Conservation (phyloP, 345 rosid genomes). For the Atalantia buxifolia region DNA sequence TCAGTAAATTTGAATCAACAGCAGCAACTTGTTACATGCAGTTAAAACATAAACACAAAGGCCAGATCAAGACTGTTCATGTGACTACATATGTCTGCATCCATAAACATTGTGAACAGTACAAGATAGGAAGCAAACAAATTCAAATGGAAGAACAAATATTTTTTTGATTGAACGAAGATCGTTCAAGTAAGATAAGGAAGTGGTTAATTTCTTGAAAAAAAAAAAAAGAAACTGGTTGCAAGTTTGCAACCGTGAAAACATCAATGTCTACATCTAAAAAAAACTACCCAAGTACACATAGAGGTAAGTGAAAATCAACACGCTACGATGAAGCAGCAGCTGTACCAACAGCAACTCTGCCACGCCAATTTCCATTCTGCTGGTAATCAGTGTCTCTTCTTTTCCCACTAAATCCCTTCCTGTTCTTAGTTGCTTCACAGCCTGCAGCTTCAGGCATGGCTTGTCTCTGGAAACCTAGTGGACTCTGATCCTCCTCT, state of each 20-base stretch:
- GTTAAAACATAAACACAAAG: background rate
- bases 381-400: conserved; percentile 19
- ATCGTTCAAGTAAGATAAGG: conserved; percentile 3
- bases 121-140: background rate
- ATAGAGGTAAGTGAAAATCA: background rate
- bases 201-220: background rate
- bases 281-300: background rate
- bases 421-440: conserved; percentile 29
- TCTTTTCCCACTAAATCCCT: conserved; percentile 36
- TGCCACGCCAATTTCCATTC: conserved; percentile 39
- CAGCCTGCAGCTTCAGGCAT: conserved; percentile 28
- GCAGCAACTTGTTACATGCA: too few species aligned
- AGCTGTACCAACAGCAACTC: conserved; percentile 25
- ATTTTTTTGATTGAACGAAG: background rate
- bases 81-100: background rate
- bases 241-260: conserved; percentile 36
- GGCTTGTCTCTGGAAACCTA: conserved; percentile 31
- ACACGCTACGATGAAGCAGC: conserved; percentile 23
- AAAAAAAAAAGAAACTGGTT: conserved; percentile 9
- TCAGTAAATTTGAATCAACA: too few species aligned
- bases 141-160: background rate
- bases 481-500: conserved; percentile 43
- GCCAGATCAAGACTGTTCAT: background rate
- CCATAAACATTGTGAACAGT: background rate
- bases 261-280: conserved; percentile 4